Conservation (phyloP, 306 rosid species). For the Mucuna pruriens region DNA sequence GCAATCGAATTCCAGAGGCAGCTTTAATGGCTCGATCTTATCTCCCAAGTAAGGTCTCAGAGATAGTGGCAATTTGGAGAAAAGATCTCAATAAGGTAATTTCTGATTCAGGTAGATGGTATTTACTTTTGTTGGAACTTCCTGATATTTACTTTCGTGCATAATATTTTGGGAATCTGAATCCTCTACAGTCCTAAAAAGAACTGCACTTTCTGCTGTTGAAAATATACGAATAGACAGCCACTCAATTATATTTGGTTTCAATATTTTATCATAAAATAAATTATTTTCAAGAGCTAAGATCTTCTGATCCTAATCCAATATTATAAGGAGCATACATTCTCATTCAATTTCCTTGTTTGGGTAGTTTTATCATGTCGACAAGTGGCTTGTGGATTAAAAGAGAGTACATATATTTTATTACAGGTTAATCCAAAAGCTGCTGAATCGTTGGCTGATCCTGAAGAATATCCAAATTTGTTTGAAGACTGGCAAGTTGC, state of each 20-base stretch:
- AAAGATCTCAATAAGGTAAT: constrained; percentile 90
- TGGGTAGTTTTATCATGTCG: constrained; percentile 16
- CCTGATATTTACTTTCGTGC: background rate
- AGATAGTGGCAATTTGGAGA: constrained; percentile 97
- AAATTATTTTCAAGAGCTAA: constrained; percentile 15
- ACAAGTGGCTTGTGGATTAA: background rate
- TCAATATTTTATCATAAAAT: constrained; percentile 5
- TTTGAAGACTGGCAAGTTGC: constrained; percentile 99
- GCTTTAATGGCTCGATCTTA: constrained; percentile 99
- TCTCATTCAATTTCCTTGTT: constrained; percentile 10
- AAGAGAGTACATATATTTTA: constrained; percentile 25
- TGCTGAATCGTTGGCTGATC: constrained; percentile 98
- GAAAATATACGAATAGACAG: background rate
- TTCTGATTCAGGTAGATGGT: background rate
- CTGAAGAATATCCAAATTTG: constrained; percentile 94
- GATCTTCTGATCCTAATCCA: constrained; percentile 5
- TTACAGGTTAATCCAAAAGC: constrained; percentile 91
- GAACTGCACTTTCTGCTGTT: background rate
- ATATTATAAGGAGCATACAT: background rate
- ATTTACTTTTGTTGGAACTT: constrained; percentile 23
- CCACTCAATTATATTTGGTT: background rate
- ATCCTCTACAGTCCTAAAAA: background rate
- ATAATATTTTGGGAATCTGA: constrained; percentile 3
- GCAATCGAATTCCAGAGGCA: constrained; percentile 98
- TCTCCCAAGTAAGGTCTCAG: constrained; percentile 98